Evolutionary conservation across 2,329 filamentous ascomycete species (phyloP), one percentile per base, ranked within the genome.

Genomic region (Emmonsiellopsis sp.): DNA sequence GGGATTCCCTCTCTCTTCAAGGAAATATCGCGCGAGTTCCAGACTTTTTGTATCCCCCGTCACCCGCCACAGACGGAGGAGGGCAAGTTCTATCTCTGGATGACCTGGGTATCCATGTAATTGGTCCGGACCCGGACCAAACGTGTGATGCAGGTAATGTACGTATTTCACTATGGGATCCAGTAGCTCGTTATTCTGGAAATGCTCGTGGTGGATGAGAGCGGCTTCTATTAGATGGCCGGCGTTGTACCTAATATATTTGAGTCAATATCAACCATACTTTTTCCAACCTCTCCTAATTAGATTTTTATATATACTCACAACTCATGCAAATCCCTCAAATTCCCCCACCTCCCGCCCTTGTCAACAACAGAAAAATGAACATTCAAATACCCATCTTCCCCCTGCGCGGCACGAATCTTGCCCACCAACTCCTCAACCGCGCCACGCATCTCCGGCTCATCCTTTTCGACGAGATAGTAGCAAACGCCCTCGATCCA

Each of bases 191-290:
- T 76, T 67, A 55, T 80, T 81, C 32, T 73, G 67, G 60, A 78
- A 82, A 42, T 76, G 70, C 2, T 75, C 65, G n/a, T 73, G 64
- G 55, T 84, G 80, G 0, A 80, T 79, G 3, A 84, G 64, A 1
- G 80, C 80, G 0, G 76, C 81, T 64, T 84, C 81, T 47, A 83
- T 81, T 9, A 85, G 66, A 63, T 85, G 81, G 0, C 82, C 81
- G 8, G 76, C 76, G 57, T 83, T 83, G 61, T 83, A 82, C 55
- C 77, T 79, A 37, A n/a, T 13, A 13, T 10, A 47, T 26, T n/a
- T 30, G n/a, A 5, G 26, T n/a, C 13, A 52, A 46, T 35, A n/a
- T 8, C 34, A 30, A 26, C 10, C 20, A 26, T 5, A 26, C 20
- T 5, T 26, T 26, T 26, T 26, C 20, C 20, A 26, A 26, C 20